Evolutionary conservation across 2,329 filamentous ascomycete species (phyloP), one percentile per base, ranked within the genome.

Genomic region (Colletotrichum lupini): DNA sequence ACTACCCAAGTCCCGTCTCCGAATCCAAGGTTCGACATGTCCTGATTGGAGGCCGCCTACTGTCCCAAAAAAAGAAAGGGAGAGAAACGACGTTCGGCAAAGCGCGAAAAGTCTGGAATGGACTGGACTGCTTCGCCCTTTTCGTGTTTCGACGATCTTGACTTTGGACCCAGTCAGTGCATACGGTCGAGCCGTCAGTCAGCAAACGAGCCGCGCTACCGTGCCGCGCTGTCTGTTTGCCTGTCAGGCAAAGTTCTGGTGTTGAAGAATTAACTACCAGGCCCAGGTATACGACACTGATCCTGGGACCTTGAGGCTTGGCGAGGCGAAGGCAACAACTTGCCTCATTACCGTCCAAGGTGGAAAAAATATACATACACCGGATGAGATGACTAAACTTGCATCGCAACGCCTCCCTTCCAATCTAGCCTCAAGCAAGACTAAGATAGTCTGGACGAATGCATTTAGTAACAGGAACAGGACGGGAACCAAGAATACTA

Each of bases 21-120:
- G 61, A 67, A 67, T 59, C 26, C 71, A 59, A 73, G 66, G 61
- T 71, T 75, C 66, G 28, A 70, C 57, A 42, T 63, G 66, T 32
- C 73, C 66, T 71, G 66, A 75, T 74, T 75, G 71, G 73, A 75
- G 73, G 71, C 73, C 73, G 70, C 70, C 73, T 67, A 57, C 42
- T 70, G 42, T 65, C 65, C 19, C 42, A 22, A 49, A 49, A 49
- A 22, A 49, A 65, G 60, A 65, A 69, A 16, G 61, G 65, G 64
- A 53, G 64, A 57, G 65, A 55, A 42, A 19, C 57, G 60, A 28
- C 42, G 37, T 59, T 55, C 65, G 67, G 67, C 14, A 8, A 42
- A 42, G 37, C 37, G 37, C 37, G 37, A 66, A 70, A 65, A 55
- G 60, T 55, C 56, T 71, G 67, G 60, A 46, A 57, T 65, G 49